Base-by-base conservation (phyloP, 1,284 basidiomycete genomes). In the Malassezia nana region DNA sequence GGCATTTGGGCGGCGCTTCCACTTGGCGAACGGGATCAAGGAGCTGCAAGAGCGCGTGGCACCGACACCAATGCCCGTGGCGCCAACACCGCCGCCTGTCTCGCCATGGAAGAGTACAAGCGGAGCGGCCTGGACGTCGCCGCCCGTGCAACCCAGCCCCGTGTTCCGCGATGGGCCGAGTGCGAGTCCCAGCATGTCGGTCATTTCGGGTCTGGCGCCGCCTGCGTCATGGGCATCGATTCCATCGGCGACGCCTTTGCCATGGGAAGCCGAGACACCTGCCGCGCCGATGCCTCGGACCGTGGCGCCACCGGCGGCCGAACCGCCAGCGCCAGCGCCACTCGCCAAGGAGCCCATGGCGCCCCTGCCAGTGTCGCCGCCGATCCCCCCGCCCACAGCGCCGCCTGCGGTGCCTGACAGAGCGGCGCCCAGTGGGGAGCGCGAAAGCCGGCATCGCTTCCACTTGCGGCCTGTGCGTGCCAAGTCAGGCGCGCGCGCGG, bases 1-100 rank as follows among this genome's bases (percentile, higher is more conserved):
- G 59, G 89, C 90, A 2, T 95, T 94, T 65, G 94, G 92, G 20
- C 92, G 94, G 74, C 87, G 92, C 15, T 82, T 89, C 72, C 84
- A 89, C 48, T 89, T 99, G 51, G 84, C 87, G 29, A 90, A 92
- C 65, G 89, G 87, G n/a, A 95, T 99, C 70, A 78, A 82, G 20
- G 92, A 98, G 62, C 81, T 98, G 75, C 33, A 83, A 15, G 53
- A 56, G 25, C 45, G 32, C 5, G 33, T 35, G 1, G 12, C 50
- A 9, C 16, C 42, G 42, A 16, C 26, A 6, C 10, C 28, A 20
- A 20, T 30, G 20, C 42, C 50, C 3, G 28, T 33, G 16, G n/a
- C 33, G 38, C 32, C 47, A 7, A 41, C 38, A 33, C 20, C 42
- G 28, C 43, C 42, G 31, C 25, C 49, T 10, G 35, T 10, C n/a